These are phyloP conservation scores for Pilasporangium apinafurcum DNA, from an alignment of 352 stramenopile genomes.

Conservation along the genomic window DNA sequence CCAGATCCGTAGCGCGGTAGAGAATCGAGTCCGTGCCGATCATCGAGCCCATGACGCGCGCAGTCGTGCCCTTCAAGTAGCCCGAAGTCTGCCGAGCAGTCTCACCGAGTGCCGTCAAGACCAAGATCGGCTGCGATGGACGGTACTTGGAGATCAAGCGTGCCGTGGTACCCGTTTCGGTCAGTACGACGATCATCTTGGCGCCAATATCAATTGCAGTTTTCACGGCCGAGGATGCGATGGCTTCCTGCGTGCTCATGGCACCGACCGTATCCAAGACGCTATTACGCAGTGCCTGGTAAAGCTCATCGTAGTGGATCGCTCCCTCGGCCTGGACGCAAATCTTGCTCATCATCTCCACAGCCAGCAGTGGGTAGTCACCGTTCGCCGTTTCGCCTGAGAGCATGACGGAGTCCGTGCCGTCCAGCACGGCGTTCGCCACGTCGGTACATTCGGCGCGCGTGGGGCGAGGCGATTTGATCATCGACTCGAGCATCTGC, in stretches of 20 bases:
- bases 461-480: slow-evolving; percentile 95
- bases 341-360: slow-evolving; percentile 94
- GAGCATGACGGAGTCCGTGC: slow-evolving; percentile 97
- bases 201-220: slow-evolving; percentile 95
- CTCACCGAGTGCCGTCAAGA: slow-evolving; percentile 60
- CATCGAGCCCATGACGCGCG: slow-evolving; percentile 77
- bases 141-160: slow-evolving; percentile 95
- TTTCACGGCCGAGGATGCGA: slow-evolving; percentile 96
- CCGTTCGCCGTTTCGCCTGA: slow-evolving; percentile 98
- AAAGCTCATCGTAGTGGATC: slow-evolving; percentile 89
- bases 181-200: slow-evolving; percentile 97
- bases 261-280: slow-evolving; percentile 60
- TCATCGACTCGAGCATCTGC: slow-evolving; percentile 99
- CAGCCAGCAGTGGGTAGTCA: slow-evolving; percentile 92
- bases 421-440: slow-evolving; percentile 97
- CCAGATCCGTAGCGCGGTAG: slow-evolving; percentile 81
- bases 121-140: slow-evolving; percentile 75
- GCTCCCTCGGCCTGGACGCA: slow-evolving; percentile 87
- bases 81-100: slow-evolving; percentile 63
- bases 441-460: slow-evolving; percentile 99
- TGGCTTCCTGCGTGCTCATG: slow-evolving; percentile 88
- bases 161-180: slow-evolving; percentile 92
- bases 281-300: slow-evolving; percentile 70
- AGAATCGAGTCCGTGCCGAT: slow-evolving; percentile 90
- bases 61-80: slow-evolving; percentile 56